Evolutionary conservation across 192 early-diverging fungal species (phyloP), one percentile per base, ranked within the genome.

Genomic region (Coemansia sp.): DNA sequence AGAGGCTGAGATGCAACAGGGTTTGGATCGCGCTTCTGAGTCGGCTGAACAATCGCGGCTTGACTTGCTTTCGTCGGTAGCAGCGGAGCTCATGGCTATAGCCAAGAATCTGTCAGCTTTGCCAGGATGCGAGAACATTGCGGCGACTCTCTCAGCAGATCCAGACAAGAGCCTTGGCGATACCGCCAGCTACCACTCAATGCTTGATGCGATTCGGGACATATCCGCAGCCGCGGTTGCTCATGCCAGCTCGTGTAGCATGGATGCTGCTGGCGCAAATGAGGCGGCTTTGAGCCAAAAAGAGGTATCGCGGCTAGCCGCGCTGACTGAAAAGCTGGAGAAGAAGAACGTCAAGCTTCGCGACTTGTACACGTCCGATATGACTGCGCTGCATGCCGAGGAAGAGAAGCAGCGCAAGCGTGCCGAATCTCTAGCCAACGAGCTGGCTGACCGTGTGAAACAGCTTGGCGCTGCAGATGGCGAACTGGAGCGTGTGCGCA

Each of bases 291-390:
- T 40, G 3, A 25, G 53, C 25, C 56, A 64, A 43, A 31, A 51
- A 15, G 68, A 75, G 26, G 23, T 58, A 2, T 46, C 48, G 29
- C 43, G 51, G 15, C 45, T 60, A 18, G 63, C 46, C 25, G 25
- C 27, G n/a, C 29, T 61, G 39, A 66, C 54, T 31, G 59, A 49
- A 1, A 77, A 70, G 59, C 75, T 78, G 23, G 75, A 71, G 26
- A 58, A 62, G 58, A 70, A 72, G 57, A 68, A 60, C 47, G 50
- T 21, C 15, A 67, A 64, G 53, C 32, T 78, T 35, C 58, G 55
- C 30, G 75, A 78, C 27, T 39, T 64, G 30, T 78, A 78, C 65
- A 70, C 47, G 50, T 34, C 56, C 2, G 75, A 78, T 26, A 68
- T 65, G 42, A 56, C 60, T 13, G 40, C 48, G 42, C 65, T 78